Base-by-base conservation (phyloP, 1,284 basidiomycete genomes). In the Volvariella volvacea region DNA sequence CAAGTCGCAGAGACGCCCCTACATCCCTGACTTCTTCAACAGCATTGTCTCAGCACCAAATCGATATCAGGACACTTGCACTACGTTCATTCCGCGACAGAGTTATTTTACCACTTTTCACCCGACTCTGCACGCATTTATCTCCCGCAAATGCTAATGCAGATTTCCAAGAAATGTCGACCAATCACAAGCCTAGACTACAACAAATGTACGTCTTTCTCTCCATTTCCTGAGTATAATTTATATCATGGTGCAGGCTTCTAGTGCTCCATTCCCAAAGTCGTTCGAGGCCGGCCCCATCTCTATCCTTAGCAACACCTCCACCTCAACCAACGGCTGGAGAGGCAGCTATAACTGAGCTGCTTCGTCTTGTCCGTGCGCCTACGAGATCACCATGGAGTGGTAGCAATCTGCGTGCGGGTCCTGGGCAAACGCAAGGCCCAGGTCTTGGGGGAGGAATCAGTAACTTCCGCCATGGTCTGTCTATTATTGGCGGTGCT, bases 31-130 rank as follows among this genome's bases (percentile, higher is more conserved):
- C 66, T 6, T 57, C 61, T 10, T 56, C 63, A 9, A 42, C 42
- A 48, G 55, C 50, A 39, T 54, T 36, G 19, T 54, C 58, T 16
- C 48, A 55, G 17, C 54, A 59, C 28, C 55, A 62, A 52, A 88
- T 94, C 50, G 88, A 94, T 52, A 83, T 93, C 19, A 81, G 91
- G 30, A 79, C 79, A 14, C 72, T 92, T 19, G 83, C 88, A 0
- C 70, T 94, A 9, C 75, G 80, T 31, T 79, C 83, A 3, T 94
- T 94, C 60, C 78, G 92, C 9, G 91, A 94, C 63, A 75, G 74
- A 45, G 78, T 89, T 45, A 76, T 90, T 33, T 67, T 84, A 10
- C 83, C 85, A 0, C 64, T 83, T n/a, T 76, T 69, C 44, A 56
- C 71, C 39, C 67, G 74, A 2, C 64, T 90, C 8, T 70, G 79